These are phyloP conservation scores for Periglandula ipomoeae DNA, from an alignment of 2,329 filamentous ascomycete genomes.

Conservation along the genomic window DNA sequence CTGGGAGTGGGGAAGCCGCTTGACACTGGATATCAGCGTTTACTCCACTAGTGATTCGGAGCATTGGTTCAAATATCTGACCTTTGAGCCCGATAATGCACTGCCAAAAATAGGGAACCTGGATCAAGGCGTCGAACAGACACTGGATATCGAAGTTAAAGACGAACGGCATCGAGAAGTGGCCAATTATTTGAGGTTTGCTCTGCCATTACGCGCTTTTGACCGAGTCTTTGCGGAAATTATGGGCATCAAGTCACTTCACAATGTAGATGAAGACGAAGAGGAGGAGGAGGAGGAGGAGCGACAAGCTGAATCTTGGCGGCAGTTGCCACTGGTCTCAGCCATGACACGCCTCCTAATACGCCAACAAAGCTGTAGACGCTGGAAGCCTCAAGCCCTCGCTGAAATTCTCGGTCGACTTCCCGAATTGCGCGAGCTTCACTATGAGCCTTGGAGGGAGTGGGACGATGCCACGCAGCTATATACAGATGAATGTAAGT, in stretches of 20 bases:
- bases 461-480: conserved; percentile 12
- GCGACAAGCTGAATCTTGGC: conserved; percentile 23
- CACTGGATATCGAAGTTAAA: no score
- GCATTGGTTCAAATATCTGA: conserved; percentile 27
- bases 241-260: conserved; percentile 20
- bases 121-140: conserved; percentile 7
- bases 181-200: no score
- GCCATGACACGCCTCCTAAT: conserved; percentile 24
- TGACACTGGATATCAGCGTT: conserved; percentile 28
- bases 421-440: conserved; percentile 26
- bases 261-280: no score
- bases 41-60: conserved; percentile 27
- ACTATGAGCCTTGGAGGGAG: conserved; percentile 30
- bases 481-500: conserved; percentile 22
- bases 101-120: conserved; percentile 15
- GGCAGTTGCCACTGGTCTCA: conserved; percentile 22
- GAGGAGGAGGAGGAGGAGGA: conserved; percentile 11
- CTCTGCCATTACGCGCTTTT: no score
- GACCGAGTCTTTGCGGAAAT: conserved; percentile 18
- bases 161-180: no score
- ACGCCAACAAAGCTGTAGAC: conserved; percentile 27
- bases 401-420: conserved; percentile 24
- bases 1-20: conserved; percentile 22
- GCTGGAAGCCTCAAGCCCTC: conserved; percentile 23
- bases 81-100: conserved; percentile 14